Evolutionary conservation across 495 filamentous ascomycete species (phyloP), one percentile per base, ranked within the genome.

Genomic region (Viridothelium virens): DNA sequence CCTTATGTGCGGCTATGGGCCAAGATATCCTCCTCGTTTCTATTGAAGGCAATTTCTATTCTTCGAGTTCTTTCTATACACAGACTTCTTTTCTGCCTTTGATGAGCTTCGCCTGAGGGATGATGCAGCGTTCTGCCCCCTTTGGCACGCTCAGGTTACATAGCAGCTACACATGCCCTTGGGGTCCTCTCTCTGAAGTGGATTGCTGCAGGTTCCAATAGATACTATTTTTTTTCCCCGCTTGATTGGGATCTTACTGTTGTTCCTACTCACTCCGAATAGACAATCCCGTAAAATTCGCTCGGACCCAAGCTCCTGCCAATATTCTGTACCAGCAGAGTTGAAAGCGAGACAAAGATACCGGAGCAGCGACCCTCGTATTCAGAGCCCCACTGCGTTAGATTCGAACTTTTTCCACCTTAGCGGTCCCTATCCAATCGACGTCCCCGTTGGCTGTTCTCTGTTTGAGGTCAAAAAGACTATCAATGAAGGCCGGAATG

Each of bases 401-500:
- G 7, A 44, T 63, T 64, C 31, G 66, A 31, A 65, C 67, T 5
- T 33, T 72, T 34, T 78, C 75, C 47, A 91, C 74, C 74, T 83
- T 87, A 1, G 83, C 86, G 31, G 77, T 78, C 25, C 77, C 80
- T 44, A 68, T 65, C 74, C 74, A 76, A 75, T 75, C 62, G 81
- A 77, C 63, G 86, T 83, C 12, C 74, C 77, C 71, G 82, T 82
- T 61, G 86, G 74, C 65, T 37, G 63, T 68, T 50, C 69, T 66
- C 68, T 75, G 70, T 56, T 75, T 66, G 25, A 77, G 69, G 25
- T 66, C 66, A 67, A 77, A 82, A 59, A 84, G 65, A 72, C 86
- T 88, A 69, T 97, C 92, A 31, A 97, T 77, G 71, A 96, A 92
- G 0, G 88, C 89, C 2, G 91, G 88, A 9, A 96, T 83, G 78